phyloP scores from a whole-genome alignment of 2,329 filamentous ascomycete genomes.

The Thielaviopsis populi region DNA sequence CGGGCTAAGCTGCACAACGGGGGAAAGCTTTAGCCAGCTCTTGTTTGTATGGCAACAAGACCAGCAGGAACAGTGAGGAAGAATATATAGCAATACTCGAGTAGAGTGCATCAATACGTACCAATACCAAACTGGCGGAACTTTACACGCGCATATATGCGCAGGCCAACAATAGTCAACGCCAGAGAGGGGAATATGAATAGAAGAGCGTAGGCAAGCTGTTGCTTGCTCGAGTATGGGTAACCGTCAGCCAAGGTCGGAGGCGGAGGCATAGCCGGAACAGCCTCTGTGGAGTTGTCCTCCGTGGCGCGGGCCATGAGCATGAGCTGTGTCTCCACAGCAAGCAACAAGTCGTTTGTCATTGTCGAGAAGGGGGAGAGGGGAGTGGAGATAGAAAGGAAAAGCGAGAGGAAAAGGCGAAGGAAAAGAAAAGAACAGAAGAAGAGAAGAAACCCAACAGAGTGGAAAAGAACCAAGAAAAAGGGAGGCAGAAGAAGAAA shows the following conservation, averaged over 20 bases:
- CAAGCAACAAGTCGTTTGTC: neutral
- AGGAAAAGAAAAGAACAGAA: neutral
- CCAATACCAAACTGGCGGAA: constrained; percentile 22
- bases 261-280: neutral
- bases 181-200: constrained; percentile 24
- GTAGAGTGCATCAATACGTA: constrained; percentile 15
- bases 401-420: neutral
- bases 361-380: neutral
- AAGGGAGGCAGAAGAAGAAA: neutral
- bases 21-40: neutral
- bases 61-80: neutral
- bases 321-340: neutral
- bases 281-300: neutral
- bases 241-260: constrained; percentile 1
- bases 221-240: constrained; percentile 21
- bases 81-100: neutral
- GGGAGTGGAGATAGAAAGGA: neutral
- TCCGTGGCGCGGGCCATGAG: neutral
- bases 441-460: neutral
- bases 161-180: constrained; percentile 20
- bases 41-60: neutral
- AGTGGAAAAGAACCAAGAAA: no score
- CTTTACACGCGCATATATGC: constrained; percentile 22
- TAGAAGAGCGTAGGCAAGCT: constrained; percentile 22
- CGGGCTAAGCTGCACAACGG: neutral